Conservation (phyloP, 2,329 filamentous ascomycete genomes). For the Graphium sp. region DNA sequence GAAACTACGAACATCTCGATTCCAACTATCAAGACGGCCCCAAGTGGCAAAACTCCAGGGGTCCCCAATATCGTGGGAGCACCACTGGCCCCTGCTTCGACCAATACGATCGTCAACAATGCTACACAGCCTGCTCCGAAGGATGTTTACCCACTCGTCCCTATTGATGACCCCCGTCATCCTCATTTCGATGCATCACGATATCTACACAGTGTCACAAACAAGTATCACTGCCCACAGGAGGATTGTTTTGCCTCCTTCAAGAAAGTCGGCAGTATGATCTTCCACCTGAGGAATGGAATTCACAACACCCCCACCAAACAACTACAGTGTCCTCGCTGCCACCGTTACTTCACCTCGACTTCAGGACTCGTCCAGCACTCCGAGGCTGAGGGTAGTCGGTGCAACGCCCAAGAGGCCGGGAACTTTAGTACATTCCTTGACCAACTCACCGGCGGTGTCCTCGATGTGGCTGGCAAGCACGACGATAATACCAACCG, state of each 20-base stretch:
- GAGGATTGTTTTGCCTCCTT: conserved; percentile 18
- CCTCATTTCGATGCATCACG: conserved; percentile 25
- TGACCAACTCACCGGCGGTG: conserved; percentile 19
- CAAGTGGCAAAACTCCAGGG: not conserved
- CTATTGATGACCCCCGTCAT: conserved; percentile 24
- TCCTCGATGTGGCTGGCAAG: conserved; percentile 14
- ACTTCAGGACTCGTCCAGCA: conserved; percentile 27
- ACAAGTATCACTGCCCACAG: conserved; percentile 36
- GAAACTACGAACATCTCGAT: not conserved
- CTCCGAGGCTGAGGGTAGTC: conserved; percentile 22
- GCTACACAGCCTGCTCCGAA: conserved; percentile 1
- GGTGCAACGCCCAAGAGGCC: conserved; percentile 24
- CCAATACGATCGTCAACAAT: not conserved
- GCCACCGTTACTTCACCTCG: conserved; percentile 20
- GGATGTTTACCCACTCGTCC: not conserved
- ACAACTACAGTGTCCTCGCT: conserved; percentile 25
- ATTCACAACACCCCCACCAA: conserved; percentile 17
- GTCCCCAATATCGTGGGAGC: too few species aligned
- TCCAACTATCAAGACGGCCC: not conserved
- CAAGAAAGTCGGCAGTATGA: conserved; percentile 19
- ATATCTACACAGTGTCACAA: conserved; percentile 24
- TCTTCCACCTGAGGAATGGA: conserved; percentile 24
- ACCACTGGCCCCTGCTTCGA: not conserved
- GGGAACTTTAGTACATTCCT: conserved; percentile 19
- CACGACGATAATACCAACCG: conserved; percentile 8